phyloP scores from a whole-genome alignment of 768 basidiomycete species.

The Rhodotorula kratochvilovae region DNA sequence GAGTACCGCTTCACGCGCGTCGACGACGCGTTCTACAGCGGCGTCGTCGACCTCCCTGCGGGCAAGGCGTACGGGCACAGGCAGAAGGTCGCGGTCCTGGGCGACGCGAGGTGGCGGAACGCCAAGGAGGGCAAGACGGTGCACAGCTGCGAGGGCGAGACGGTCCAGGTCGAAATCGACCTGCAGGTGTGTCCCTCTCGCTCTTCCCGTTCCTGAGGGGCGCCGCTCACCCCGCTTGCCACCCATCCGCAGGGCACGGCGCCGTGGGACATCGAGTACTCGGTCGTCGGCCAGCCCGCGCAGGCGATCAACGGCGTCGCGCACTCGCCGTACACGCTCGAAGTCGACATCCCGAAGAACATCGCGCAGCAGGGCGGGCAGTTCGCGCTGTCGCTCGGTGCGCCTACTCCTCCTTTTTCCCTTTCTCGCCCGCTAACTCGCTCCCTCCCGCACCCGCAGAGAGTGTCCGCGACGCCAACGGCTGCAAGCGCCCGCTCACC shows the following conservation, averaged over 20 bases:
- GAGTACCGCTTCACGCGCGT: slow-evolving; percentile 33
- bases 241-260: slow-evolving; percentile 63
- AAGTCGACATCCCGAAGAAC: slow-evolving; percentile 38
- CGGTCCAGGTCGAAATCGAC: slow-evolving; percentile 72
- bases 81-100: slow-evolving; percentile 22
- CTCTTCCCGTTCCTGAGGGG: neutral
- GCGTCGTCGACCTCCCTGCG: neutral
- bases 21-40: slow-evolving; percentile 36
- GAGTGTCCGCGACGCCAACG: slow-evolving; percentile 79
- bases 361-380: slow-evolving; percentile 37
- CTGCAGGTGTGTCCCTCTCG: slow-evolving; percentile 57
- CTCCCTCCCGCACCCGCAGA: slow-evolving; percentile 46
- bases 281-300: slow-evolving; percentile 65
- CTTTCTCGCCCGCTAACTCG: neutral
- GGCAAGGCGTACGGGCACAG: neutral
- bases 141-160: slow-evolving; percentile 68
- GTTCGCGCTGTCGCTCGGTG: slow-evolving; percentile 40
- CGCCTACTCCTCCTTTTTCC: neutral
- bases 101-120: slow-evolving; percentile 30
- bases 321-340: slow-evolving; percentile 24
- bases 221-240: slow-evolving; percentile 1
- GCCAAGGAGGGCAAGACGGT: slow-evolving; percentile 28
- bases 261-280: slow-evolving; percentile 82
- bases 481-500: slow-evolving; percentile 70
- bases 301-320: slow-evolving; percentile 27